Evolutionary conservation across 2,329 filamentous ascomycete genomes (phyloP).

Genomic region (Reticulascus tulasneorum): DNA sequence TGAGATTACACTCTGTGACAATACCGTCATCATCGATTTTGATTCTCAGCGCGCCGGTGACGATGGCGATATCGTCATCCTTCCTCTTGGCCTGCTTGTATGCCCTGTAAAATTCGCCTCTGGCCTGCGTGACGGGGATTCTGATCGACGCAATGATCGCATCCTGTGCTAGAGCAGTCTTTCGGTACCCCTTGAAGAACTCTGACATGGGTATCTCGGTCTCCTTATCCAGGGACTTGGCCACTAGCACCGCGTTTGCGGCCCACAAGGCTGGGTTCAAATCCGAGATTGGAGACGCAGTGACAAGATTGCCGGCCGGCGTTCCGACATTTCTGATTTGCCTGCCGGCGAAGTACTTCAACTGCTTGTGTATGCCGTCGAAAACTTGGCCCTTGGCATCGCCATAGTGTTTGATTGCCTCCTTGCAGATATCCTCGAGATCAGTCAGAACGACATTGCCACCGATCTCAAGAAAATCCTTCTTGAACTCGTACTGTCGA

Average conservation of each 20-base stretch:
- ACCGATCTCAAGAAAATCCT: slow-evolving; percentile 83
- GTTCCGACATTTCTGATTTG: slow-evolving; percentile 98
- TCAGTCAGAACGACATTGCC: slow-evolving; percentile 92
- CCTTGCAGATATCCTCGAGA: slow-evolving; percentile 76
- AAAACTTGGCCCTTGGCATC: slow-evolving; percentile 71
- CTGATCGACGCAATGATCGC: slow-evolving; percentile 82
- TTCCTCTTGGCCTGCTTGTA: slow-evolving; percentile 98
- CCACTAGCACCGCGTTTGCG: slow-evolving; percentile 75
- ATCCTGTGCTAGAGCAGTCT: slow-evolving; percentile 74
- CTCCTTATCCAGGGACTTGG: slow-evolving; percentile 69
- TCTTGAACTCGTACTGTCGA: slow-evolving; percentile 72
- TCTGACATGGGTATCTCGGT: slow-evolving; percentile 85
- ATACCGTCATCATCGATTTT: slow-evolving; percentile 63
- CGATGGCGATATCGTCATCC: slow-evolving; percentile 97
- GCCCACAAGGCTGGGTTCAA: slow-evolving; percentile 92
- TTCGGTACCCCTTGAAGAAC: slow-evolving; percentile 90
- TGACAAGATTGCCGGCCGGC: slow-evolving; percentile 88
- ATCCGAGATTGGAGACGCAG: slow-evolving; percentile 94
- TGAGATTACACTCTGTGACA: slow-evolving; percentile 72
- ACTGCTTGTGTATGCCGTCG: slow-evolving; percentile 85
- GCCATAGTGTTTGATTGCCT: slow-evolving; percentile 79
- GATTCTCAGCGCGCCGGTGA: slow-evolving; percentile 80
- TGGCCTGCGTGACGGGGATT: slow-evolving; percentile 72
- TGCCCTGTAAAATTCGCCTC: slow-evolving; percentile 78
- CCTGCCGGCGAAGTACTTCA: slow-evolving; percentile 89